Evolutionary conservation across 176 grass and related monocot genomes (phyloP), one percentile per base, ranked within the genome.

Genomic region (Typha latifolia): DNA sequence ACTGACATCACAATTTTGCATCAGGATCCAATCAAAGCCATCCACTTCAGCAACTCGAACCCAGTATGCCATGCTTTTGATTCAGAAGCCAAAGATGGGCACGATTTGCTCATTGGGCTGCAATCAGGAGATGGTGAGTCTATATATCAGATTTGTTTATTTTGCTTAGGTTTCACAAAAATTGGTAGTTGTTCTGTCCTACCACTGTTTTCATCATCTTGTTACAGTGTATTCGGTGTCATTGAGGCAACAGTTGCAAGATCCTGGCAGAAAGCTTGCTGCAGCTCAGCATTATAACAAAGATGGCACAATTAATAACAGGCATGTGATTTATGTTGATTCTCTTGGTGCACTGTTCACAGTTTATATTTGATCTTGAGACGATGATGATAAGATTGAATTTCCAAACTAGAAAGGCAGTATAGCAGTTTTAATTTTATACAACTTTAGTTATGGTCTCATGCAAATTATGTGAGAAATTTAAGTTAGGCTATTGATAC

Each of bases 41-140:
- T 99, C 71, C 89, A 93, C 79, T 94, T 99, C 62, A 99, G 84
- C 74, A 87, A 75, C 48, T 90, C 79, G 2, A 87, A 87, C 48
- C 89, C 95, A 2, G 49, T 85, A 73, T 94, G 89, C 67, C 95
- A 99, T 79, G 86, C 95, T 51, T 99, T 99, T 83, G 95, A 99
- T 76, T 57, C 86, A 1, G 89, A 99, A 73, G 86, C 77, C 20
- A 90, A 94, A 71, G 95, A 94, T 69, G 89, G 89, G 0, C 95
- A 99, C 66, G 89, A 99, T 82, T 67, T 99, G 50, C 74, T 99
- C 0, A 77, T 99, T 64, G 95, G 86, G 57, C 24, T 87, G 69
- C 85, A 82, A 59, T 87, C 89, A 47, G 95, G 95, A 79, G 95
- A 99, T 72, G 89, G 89, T 94, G 14, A 63, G 81, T 75, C 11